phyloP scores from a whole-genome alignment of 352 stramenopile genomes.

The Discostella stelligera region DNA sequence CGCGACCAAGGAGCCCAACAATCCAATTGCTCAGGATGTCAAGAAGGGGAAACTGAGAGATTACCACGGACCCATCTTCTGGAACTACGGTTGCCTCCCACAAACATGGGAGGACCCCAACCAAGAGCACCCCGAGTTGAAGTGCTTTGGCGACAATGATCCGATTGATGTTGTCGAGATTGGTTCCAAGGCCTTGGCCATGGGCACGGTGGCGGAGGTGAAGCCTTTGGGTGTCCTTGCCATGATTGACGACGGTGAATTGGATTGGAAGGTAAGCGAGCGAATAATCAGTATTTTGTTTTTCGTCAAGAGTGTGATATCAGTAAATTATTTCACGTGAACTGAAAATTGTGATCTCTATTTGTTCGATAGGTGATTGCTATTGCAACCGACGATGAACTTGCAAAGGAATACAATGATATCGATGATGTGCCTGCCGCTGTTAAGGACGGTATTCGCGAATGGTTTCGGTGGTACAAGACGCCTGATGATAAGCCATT shows the following conservation, averaged over 20 bases:
- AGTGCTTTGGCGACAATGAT: slow-evolving; percentile 95
- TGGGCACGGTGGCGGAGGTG: slow-evolving; percentile 93
- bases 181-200: slow-evolving; percentile 86
- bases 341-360: neutral
- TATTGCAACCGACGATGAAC: slow-evolving; percentile 91
- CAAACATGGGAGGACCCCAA: slow-evolving; percentile 99
- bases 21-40: slow-evolving; percentile 90
- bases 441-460: slow-evolving; percentile 91
- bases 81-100: slow-evolving; percentile 98
- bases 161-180: slow-evolving; percentile 99
- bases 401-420: slow-evolving; percentile 93
- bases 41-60: slow-evolving; percentile 94
- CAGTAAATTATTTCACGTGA: neutral
- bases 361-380: slow-evolving; percentile 8
- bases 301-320: neutral
- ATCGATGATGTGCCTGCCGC: slow-evolving; percentile 91
- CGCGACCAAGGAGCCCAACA: slow-evolving; percentile 75
- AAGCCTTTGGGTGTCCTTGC: slow-evolving; percentile 96
- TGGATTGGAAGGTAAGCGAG: slow-evolving; percentile 94
- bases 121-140: slow-evolving; percentile 90
- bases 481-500: slow-evolving; percentile 98
- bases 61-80: slow-evolving; percentile 90
- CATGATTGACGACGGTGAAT: slow-evolving; percentile 99
- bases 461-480: slow-evolving; percentile 99
- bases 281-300: neutral